phyloP scores from a whole-genome alignment of 345 rosid genomes.

The Erucastrum elatum region DNA sequence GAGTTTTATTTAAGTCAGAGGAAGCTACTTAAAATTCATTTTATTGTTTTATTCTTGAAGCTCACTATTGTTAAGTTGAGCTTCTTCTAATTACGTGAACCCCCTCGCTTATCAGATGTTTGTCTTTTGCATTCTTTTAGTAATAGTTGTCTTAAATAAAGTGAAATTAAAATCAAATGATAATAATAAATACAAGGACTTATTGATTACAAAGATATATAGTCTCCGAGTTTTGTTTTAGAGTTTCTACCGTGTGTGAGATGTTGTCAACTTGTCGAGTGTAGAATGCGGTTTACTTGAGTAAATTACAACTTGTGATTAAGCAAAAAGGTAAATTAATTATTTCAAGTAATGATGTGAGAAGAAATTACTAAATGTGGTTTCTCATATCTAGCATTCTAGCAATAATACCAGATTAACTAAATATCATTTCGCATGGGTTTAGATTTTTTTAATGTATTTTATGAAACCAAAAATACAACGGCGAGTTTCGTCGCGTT shows the following conservation, averaged over 20 bases:
- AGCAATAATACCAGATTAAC: too few relatives aligned
- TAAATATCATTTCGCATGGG: too few relatives aligned
- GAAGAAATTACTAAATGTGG: background rate
- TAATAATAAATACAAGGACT: background rate
- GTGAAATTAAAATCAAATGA: background rate
- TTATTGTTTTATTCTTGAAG: slow-evolving; percentile 32
- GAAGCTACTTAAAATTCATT: slow-evolving; percentile 12
- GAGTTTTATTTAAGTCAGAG: background rate
- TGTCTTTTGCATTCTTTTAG: background rate
- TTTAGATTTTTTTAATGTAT: too few relatives aligned
- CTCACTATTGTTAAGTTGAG: background rate
- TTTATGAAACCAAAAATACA: too few relatives aligned
- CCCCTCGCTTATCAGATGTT: background rate
- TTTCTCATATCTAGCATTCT: background rate
- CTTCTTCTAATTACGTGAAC: background rate
- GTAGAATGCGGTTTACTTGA: background rate
- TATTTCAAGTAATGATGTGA: background rate
- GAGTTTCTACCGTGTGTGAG: background rate
- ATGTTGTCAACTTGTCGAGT: background rate
- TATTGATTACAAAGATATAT: background rate
- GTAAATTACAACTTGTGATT: background rate
- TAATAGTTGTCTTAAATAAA: background rate
- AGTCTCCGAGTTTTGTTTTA: background rate
- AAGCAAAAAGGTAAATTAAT: background rate
- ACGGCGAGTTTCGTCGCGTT: too few relatives aligned